Evolutionary conservation across 305 asterid genomes (phyloP), one percentile per base, ranked within the genome.

Genomic region (Ilex paraguariensis): DNA sequence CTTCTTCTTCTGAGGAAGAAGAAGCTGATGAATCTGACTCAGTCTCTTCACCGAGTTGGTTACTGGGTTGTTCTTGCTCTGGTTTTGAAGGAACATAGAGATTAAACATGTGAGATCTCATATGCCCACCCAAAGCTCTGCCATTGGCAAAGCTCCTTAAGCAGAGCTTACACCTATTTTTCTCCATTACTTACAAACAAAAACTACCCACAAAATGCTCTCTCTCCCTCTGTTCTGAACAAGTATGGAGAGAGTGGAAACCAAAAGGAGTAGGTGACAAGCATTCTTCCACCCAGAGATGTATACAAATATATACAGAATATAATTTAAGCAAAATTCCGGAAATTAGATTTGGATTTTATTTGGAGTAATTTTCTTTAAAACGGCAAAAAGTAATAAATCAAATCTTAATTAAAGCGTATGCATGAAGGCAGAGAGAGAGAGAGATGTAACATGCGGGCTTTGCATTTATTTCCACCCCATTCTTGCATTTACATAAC

Each of bases 241-340:
- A 73, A 81, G 79, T 76, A 70, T 75, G 78, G 63, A 82, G 86
- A 72, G 84, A 77, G 82, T 76, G 88, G 82, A 74, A 68, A 81
- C 84, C 77, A 83, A 77, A 77, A 85, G 81, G 95, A 87, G 95
- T 85, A 85, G 95, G 93, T 85, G 84, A 83, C 97, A 85, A 84
- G 95, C 95, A 87, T 84, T 77, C 81, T 82, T 75, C 84, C 80
- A 75, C 89, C 81, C 70, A 59, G 13, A 46, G 16, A 46, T 46
- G 10, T 6, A 46, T 36, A 64, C 75, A 64, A 69, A 81, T 62
- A 68, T 74, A 78, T 68, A 81, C 70, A 72, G 54, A 66, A 21
- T 28, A 59, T 49, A 44, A 36, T 36, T 36, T 31, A 48, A 61
- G 10, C 30, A 14, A 28, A 33, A 59, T 56, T 66, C 61, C 5